Base-by-base conservation (phyloP, 148 eudicot genomes). In the Nepenthes mirabilis region DNA sequence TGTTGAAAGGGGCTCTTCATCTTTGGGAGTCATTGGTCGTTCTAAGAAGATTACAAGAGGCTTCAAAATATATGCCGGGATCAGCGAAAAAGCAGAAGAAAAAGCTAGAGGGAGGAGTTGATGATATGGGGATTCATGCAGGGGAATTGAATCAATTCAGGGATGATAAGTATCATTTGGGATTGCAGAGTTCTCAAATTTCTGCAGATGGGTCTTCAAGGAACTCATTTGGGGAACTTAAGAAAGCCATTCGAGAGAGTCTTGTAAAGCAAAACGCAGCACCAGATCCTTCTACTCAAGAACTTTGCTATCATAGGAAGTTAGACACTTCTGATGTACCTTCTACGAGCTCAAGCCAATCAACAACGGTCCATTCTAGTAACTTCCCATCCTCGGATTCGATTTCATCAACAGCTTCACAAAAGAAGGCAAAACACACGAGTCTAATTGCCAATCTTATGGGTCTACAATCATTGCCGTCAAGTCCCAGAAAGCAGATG, bases 1-100 rank as follows among this genome's bases (percentile, higher is more conserved):
- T 84, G 85, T 67, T 87, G 61, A 81, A 67, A 74, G 97, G 88
- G 33, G 90, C 90, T 61, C 70, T 82, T 65, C 90, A 83, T 78
- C 79, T 90, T 62, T 84, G 80, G 52, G 86, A 86, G 57, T 90
- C 97, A 36, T 71, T 90, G n/a, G 64, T 56, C 47, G 72, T 83
- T 81, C 83, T 90, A 45, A 79, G 84, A 7, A 83, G 72, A 43
- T 45, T 86, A 33, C 94, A 89, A 65, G 81, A 83, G 14, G 73
- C 82, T 60, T 79, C 87, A 35, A 58, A 77, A 11, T 58, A 56
- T 62, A 62, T 68, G 75, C 23, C 75, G 6, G 73, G 63, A 33
- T 75, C 63, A 59, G 68, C 68, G 67, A 77, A 72, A 56, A 83
- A 76, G 43, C 72, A 73, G 37, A 78, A 78, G 74, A 77, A 73